Evolutionary conservation across 1,284 basidiomycete species (phyloP).

Genomic region (Microbotryum silenes-acaulis): DNA sequence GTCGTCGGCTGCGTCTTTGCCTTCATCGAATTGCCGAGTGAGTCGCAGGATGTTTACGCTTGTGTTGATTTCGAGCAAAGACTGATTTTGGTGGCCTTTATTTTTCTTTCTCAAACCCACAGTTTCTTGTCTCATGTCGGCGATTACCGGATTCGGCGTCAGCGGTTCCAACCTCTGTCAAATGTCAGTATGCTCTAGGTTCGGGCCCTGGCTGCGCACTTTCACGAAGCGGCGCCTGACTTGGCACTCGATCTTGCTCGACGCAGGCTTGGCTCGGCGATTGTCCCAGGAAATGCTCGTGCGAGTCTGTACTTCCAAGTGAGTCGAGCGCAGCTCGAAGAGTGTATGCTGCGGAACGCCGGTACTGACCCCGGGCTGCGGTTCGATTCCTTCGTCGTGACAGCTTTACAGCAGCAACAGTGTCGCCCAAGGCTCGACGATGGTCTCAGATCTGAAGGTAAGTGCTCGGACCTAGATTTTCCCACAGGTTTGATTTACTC

Average conservation of each 20-base stretch:
- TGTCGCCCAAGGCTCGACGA: constrained; percentile 53
- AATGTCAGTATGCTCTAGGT: constrained; percentile 49
- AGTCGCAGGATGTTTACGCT: not conserved
- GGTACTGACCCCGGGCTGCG: too few relatives aligned
- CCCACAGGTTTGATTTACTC: too few relatives aligned
- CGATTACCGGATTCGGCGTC: constrained; percentile 47
- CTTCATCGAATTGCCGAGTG: constrained; percentile 41
- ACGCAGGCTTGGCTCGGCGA: constrained; percentile 55
- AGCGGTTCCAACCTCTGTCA: constrained; percentile 46
- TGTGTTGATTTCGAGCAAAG: too few relatives aligned
- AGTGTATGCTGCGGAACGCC: too few relatives aligned
- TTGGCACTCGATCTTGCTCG: too few relatives aligned
- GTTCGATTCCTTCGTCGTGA: too few relatives aligned
- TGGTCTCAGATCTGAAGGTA: constrained; percentile 47
- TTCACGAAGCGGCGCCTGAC: too few relatives aligned
- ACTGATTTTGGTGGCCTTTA: not conserved
- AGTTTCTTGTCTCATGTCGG: constrained; percentile 46
- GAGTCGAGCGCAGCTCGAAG: constrained; percentile 40
- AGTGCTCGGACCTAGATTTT: not conserved
- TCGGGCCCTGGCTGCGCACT: too few relatives aligned
- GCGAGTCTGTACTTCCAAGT: constrained; percentile 56
- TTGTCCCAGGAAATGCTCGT: constrained; percentile 53
- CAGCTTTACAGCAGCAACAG: constrained; percentile 53
- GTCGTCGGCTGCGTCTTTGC: constrained; percentile 48
- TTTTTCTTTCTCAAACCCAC: too few relatives aligned